phyloP scores from a whole-genome alignment of 495 filamentous ascomycete genomes.

The Penicillium steckii region DNA sequence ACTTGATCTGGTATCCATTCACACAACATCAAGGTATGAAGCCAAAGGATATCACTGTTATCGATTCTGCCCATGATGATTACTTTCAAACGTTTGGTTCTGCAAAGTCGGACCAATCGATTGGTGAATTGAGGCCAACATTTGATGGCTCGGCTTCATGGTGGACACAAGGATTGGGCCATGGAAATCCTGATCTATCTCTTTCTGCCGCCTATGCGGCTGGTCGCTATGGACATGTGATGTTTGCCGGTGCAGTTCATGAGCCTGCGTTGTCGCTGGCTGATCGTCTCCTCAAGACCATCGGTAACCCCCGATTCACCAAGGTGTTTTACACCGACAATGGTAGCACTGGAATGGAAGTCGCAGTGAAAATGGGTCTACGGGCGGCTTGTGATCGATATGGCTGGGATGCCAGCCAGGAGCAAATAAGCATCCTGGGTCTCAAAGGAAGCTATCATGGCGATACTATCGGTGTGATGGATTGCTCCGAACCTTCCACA shows the following conservation, averaged over 20 bases:
- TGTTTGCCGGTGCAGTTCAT: constrained; percentile 74
- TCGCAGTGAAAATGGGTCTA: constrained; percentile 77
- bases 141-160: constrained; percentile 81
- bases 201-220: constrained; percentile 74
- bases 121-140: constrained; percentile 49
- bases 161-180: constrained; percentile 84
- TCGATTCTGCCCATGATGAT: constrained; percentile 75
- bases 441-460: constrained; percentile 78
- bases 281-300: constrained; percentile 51
- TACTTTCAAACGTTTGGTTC: constrained; percentile 61
- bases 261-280: constrained; percentile 68
- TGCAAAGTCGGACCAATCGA: constrained; percentile 1
- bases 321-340: constrained; percentile 79
- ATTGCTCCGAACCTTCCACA: constrained; percentile 67
- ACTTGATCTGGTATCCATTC: constrained; percentile 77
- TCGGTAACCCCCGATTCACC: constrained; percentile 58
- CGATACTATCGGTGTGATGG: constrained; percentile 81
- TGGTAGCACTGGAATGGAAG: constrained; percentile 76
- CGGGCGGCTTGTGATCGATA: constrained; percentile 62
- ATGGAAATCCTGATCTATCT: constrained; percentile 64
- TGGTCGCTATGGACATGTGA: constrained; percentile 81
- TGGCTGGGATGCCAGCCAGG: constrained; percentile 54
- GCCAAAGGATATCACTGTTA: constrained; percentile 58
- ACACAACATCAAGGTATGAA: constrained; percentile 68
- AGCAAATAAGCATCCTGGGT: constrained; percentile 63